Evolutionary conservation across 805 yeast species (phyloP).

Genomic region (Pichia scutulata): DNA sequence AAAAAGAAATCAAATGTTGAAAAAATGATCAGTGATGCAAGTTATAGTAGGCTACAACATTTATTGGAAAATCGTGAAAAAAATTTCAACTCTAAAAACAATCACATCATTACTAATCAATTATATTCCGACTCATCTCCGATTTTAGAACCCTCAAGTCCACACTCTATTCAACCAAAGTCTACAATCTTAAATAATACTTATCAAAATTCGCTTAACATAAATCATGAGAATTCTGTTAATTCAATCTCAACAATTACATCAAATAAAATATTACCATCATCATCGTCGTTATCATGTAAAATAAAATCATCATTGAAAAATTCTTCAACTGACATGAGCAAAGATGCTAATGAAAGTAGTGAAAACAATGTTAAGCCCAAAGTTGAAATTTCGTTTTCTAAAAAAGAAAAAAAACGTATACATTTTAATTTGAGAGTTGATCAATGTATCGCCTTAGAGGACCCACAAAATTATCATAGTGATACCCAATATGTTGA

Average conservation of each 20-base stretch:
- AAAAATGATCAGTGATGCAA: constrained; percentile 59
- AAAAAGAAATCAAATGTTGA: constrained; percentile 84
- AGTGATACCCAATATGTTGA: constrained; percentile 7
- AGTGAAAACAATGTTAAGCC: background rate
- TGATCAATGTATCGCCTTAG: constrained; percentile 84
- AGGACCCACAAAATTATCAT: constrained; percentile 16
- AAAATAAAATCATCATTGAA: constrained; percentile 13
- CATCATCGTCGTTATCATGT: background rate
- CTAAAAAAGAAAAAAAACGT: constrained; percentile 43
- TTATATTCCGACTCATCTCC: constrained; percentile 17
- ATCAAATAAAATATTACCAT: background rate
- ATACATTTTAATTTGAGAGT: constrained; percentile 93
- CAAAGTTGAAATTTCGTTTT: background rate
- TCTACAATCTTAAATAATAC: background rate
- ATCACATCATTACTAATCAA: constrained; percentile 13
- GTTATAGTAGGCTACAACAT: constrained; percentile 26
- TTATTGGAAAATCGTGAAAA: constrained; percentile 26
- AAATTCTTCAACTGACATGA: constrained; percentile 8
- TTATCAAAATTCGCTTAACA: background rate
- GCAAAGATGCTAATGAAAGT: background rate
- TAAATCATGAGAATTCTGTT: background rate
- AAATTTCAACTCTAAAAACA: constrained; percentile 14
- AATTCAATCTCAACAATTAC: background rate
- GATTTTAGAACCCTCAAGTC: constrained; percentile 22
- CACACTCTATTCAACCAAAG: background rate